phyloP scores from a whole-genome alignment of 768 basidiomycete genomes.

The Naematelia aurantialba region DNA sequence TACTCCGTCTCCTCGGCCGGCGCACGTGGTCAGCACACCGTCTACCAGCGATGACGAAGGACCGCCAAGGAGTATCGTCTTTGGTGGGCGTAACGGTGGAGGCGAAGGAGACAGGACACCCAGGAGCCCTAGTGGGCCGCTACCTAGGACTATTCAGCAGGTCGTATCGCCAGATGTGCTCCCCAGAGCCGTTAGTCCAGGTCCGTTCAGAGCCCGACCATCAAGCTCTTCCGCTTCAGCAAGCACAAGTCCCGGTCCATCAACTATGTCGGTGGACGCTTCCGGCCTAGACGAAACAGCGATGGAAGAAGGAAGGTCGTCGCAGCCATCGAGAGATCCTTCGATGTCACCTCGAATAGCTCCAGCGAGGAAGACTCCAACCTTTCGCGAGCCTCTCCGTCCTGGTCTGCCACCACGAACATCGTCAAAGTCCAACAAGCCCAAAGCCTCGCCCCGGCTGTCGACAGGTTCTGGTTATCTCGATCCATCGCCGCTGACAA shows the following conservation, averaged over 20 bases:
- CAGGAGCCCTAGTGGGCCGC: slow-evolving; percentile 3
- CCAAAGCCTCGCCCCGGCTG: slow-evolving; percentile 6
- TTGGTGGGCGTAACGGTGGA: slow-evolving; percentile 14
- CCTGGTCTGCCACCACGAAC: slow-evolving; percentile 2
- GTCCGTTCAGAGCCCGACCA: slow-evolving; percentile 19
- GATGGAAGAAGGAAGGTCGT: slow-evolving; percentile 8
- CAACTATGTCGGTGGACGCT: slow-evolving; percentile 33
- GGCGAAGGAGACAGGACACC: slow-evolving; percentile 16
- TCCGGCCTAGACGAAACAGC: slow-evolving; percentile 30
- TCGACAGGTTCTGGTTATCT: slow-evolving; percentile 23
- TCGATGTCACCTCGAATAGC: slow-evolving; percentile 22
- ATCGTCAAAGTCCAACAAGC: slow-evolving; percentile 9
- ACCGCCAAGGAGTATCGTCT: slow-evolving; percentile 25
- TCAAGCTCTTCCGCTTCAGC: slow-evolving; percentile 20
- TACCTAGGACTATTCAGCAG: background rate
- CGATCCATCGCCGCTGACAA: slow-evolving; percentile 19
- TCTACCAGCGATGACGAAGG: slow-evolving; percentile 25
- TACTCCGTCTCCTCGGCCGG: slow-evolving; percentile 8
- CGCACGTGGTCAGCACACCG: slow-evolving; percentile 14
- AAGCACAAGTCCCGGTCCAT: slow-evolving; percentile 35
- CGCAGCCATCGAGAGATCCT: slow-evolving; percentile 17
- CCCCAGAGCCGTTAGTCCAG: slow-evolving; percentile 12
- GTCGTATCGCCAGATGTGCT: slow-evolving; percentile 1
- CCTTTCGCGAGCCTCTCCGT: slow-evolving; percentile 24
- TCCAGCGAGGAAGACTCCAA: slow-evolving; percentile 11